phyloP scores from a whole-genome alignment of 2,329 filamentous ascomycete species.

The Aaosphaeria arxii region DNA sequence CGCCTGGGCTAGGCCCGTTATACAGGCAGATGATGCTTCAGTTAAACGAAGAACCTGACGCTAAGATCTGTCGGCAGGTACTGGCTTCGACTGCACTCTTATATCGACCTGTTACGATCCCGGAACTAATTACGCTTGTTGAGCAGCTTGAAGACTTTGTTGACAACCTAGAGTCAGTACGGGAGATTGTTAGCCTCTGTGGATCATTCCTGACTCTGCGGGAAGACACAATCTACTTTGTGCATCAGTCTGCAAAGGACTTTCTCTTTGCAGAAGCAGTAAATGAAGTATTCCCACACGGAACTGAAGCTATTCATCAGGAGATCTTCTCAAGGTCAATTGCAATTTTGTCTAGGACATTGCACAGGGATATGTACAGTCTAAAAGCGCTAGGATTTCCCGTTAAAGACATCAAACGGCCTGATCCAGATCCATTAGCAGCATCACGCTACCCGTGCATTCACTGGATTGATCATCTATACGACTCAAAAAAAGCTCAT shows the following conservation, averaged over 20 bases:
- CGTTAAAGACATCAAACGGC: conserved; percentile 12
- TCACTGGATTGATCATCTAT: conserved; percentile 36
- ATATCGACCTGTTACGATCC: conserved; percentile 37
- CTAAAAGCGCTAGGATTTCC: conserved; percentile 9
- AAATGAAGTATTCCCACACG: neutral
- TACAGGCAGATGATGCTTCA: conserved; percentile 40
- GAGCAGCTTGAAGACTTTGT: conserved; percentile 5
- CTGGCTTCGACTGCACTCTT: conserved; percentile 28
- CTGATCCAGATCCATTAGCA: conserved; percentile 19
- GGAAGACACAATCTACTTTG: neutral
- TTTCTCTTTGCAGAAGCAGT: neutral
- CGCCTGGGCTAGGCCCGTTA: conserved; percentile 33
- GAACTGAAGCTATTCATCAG: conserved; percentile 8
- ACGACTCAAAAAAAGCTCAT: conserved; percentile 3
- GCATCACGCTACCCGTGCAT: conserved; percentile 24
- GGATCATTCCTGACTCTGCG: conserved; percentile 1
- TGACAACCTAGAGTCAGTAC: neutral
- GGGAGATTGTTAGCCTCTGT: neutral
- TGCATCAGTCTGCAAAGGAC: conserved; percentile 2
- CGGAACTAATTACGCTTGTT: conserved; percentile 29
- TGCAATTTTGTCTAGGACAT: conserved; percentile 10
- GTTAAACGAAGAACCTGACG: conserved; percentile 24
- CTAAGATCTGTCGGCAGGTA: conserved; percentile 30
- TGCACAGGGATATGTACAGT: conserved; percentile 22
- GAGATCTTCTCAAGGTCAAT: conserved; percentile 23